Conservation (phyloP, 345 rosid species). For the Eucalyptus coolabah region DNA sequence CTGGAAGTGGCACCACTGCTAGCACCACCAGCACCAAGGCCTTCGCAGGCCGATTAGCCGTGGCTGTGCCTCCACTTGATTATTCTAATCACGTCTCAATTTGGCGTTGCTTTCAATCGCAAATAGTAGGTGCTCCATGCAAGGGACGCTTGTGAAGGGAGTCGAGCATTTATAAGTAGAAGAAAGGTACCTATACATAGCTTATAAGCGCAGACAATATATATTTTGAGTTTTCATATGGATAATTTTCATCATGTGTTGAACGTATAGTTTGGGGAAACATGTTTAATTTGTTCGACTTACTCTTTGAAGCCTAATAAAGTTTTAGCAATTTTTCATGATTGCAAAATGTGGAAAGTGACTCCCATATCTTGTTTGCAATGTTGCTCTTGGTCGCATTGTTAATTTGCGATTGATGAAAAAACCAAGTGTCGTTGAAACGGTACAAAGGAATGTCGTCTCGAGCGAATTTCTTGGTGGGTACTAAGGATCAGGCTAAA, state of each 20-base stretch:
- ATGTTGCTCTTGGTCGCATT: not conserved
- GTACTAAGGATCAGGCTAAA: not conserved
- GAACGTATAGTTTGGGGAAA: not conserved
- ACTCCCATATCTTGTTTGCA: not conserved
- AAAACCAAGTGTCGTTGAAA: not conserved
- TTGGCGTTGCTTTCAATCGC: not conserved
- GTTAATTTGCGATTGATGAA: not conserved
- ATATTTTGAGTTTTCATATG: not conserved
- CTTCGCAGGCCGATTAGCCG: not conserved
- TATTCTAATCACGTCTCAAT: not conserved
- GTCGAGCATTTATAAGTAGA: not conserved
- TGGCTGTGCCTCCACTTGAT: not conserved
- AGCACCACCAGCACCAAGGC: not conserved
- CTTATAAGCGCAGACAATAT: not conserved
- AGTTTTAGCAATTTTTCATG: not conserved
- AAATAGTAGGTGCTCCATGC: not conserved
- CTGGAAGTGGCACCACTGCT: not conserved
- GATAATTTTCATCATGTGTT: not conserved
- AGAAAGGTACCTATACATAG: not conserved
- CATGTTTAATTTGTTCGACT: not conserved
- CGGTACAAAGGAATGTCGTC: not conserved
- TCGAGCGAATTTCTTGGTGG: not conserved
- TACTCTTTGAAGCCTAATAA: not conserved
- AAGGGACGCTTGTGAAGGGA: not conserved
- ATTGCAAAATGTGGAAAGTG: not conserved